A percentile compares a stretch with the other conserved stretches of the same genome.
Conservation (phyloP, 768 basidiomycete genomes). For the Lactarius tabidus region DNA sequence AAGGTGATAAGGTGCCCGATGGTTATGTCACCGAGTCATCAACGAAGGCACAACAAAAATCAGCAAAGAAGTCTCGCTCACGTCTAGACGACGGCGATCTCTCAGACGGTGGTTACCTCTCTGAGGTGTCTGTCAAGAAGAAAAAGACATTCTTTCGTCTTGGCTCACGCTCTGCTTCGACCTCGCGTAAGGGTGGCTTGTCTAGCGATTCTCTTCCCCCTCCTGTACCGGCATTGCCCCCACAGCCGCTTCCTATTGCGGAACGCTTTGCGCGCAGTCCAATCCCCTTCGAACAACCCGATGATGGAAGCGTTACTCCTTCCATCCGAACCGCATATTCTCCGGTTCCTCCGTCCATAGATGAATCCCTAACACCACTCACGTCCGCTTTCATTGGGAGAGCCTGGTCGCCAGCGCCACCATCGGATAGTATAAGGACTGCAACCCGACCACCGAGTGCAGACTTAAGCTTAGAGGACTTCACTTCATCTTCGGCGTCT, state of each 20-base stretch:
- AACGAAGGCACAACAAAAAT: conserved; percentile 3
- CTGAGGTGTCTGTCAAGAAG: conserved; percentile 32
- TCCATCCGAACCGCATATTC: background rate
- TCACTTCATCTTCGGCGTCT: background rate
- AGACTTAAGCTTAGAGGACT: conserved; percentile 1
- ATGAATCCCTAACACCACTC: background rate
- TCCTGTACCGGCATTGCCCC: conserved; percentile 21
- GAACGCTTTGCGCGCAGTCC: conserved; percentile 11
- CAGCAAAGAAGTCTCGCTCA: conserved; percentile 23
- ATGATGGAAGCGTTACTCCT: background rate
- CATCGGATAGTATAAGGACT: background rate
- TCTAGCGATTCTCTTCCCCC: conserved; percentile 1
- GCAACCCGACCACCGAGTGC: background rate
- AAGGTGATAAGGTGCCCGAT: conserved; percentile 20
- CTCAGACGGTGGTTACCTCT: conserved; percentile 33
- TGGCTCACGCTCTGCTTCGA: conserved; percentile 15
- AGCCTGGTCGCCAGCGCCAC: background rate
- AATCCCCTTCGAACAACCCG: background rate
- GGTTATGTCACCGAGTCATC: conserved; percentile 6
- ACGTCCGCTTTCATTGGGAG: background rate
- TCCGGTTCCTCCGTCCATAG: background rate
- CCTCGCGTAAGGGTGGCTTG: conserved; percentile 9
- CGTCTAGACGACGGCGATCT: conserved; percentile 26
- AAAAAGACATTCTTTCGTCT: conserved; percentile 28
- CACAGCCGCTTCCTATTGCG: conserved; percentile 7